phyloP scores from a whole-genome alignment of 2,329 filamentous ascomycete species.

The Clonostachys sp. region DNA sequence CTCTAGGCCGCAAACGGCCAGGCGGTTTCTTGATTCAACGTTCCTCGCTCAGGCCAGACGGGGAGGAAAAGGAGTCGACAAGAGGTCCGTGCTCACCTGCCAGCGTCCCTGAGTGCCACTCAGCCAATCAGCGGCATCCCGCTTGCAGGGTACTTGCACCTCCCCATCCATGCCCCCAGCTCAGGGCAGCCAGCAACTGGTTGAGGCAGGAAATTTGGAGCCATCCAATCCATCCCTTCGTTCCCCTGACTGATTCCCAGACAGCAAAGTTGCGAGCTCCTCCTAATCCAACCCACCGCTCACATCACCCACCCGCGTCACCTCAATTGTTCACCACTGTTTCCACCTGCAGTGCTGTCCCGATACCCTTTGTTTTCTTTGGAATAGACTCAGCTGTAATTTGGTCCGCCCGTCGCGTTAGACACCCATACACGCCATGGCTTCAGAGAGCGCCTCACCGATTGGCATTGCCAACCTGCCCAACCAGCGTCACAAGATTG shows the following conservation, averaged over 20 bases:
- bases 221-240: slow-evolving; percentile 11
- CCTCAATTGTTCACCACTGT: background rate
- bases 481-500: slow-evolving; percentile 73
- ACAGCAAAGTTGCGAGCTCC: slow-evolving; percentile 2
- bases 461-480: slow-evolving; percentile 73
- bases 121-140: slow-evolving; percentile 15
- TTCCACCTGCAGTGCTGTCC: background rate
- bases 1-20: slow-evolving; percentile 5
- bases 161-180: slow-evolving; percentile 1
- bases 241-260: slow-evolving; percentile 23
- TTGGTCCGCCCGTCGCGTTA: slow-evolving; percentile 5
- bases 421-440: slow-evolving; percentile 48
- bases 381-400: background rate
- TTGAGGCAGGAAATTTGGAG: slow-evolving; percentile 20
- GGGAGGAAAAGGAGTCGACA: slow-evolving; percentile 1
- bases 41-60: background rate
- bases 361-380: background rate
- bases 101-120: slow-evolving; percentile 4
- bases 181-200: slow-evolving; percentile 8
- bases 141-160: background rate
- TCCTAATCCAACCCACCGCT: background rate
- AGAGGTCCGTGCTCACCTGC: slow-evolving; percentile 1
- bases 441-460: slow-evolving; percentile 58
- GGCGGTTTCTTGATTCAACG: slow-evolving; percentile 1
- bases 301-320: background rate